phyloP scores from a whole-genome alignment of 2,329 filamentous ascomycete genomes.

The Stemphylium beticola region DNA sequence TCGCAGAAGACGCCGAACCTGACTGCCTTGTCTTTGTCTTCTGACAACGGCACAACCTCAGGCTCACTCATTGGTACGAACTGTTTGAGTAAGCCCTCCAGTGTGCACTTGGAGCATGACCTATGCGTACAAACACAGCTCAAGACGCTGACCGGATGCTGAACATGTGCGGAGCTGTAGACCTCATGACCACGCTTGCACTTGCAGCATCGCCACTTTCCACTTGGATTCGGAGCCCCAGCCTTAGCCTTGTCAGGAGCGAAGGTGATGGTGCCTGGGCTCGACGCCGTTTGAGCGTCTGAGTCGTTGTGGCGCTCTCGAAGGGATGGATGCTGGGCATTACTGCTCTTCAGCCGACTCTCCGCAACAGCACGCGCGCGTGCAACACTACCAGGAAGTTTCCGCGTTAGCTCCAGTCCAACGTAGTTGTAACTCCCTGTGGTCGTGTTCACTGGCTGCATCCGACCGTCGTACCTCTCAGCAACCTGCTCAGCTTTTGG shows the following conservation, averaged over 20 bases:
- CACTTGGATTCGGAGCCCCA: neutral
- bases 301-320: neutral
- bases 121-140: conserved; percentile 34
- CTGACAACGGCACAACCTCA: conserved; percentile 22
- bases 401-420: conserved; percentile 2
- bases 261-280: neutral
- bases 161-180: conserved; percentile 8
- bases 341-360: neutral
- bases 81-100: conserved; percentile 23
- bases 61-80: conserved; percentile 37
- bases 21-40: conserved; percentile 12
- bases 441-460: neutral
- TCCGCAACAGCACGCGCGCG: conserved; percentile 4
- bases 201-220: conserved; percentile 21
- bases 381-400: conserved; percentile 7
- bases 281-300: too few relatives aligned
- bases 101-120: conserved; percentile 29
- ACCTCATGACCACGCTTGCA: conserved; percentile 10
- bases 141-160: conserved; percentile 28
- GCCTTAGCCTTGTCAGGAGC: neutral
- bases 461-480: neutral
- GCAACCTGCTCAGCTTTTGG: neutral
- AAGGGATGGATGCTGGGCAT: neutral
- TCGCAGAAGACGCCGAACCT: conserved; percentile 35
- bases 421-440: conserved; percentile 2